Percentiles rank a stretch among this genome's conserved stretches.
Conservation (phyloP, 805 yeast genomes). For the Saitoella complicata region DNA sequence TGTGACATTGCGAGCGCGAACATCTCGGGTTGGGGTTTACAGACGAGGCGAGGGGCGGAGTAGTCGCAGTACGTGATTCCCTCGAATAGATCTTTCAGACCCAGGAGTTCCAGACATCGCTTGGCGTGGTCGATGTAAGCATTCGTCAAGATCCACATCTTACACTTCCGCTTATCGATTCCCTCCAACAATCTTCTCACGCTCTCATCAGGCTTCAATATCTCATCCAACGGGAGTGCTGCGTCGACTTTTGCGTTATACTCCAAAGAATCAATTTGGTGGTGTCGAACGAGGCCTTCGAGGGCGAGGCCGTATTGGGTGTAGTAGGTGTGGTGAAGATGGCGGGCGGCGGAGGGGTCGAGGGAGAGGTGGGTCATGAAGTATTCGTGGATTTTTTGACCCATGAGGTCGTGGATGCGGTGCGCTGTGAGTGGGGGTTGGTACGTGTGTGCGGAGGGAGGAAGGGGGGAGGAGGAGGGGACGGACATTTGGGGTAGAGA, state of each 20-base stretch:
- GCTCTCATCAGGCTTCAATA: conserved; percentile 35
- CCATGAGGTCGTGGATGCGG: conserved; percentile 74
- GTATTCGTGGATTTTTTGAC: conserved; percentile 61
- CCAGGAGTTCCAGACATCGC: conserved; percentile 63
- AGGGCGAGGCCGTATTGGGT: conserved; percentile 72
- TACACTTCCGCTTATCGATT: conserved; percentile 32
- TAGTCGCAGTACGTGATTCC: conserved; percentile 89
- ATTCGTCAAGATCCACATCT: conserved; percentile 82
- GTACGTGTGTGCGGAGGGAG: background rate
- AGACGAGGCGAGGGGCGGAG: conserved; percentile 39
- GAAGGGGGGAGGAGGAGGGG: background rate
- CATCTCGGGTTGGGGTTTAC: conserved; percentile 71
- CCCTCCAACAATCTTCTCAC: conserved; percentile 19
- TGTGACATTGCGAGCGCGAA: conserved; percentile 26
- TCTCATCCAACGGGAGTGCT: conserved; percentile 65
- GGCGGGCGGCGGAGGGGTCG: conserved; percentile 54
- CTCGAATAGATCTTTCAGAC: conserved; percentile 78
- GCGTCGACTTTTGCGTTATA: conserved; percentile 83
- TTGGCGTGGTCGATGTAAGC: conserved; percentile 83
- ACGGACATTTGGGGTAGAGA: conserved; percentile 5
- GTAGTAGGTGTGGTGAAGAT: conserved; percentile 58
- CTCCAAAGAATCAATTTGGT: conserved; percentile 52
- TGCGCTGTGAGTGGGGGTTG: conserved; percentile 33
- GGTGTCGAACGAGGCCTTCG: conserved; percentile 53
- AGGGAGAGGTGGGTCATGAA: conserved; percentile 51